phyloP scores from a whole-genome alignment of 192 early-diverging fungal genomes.

The Martensiomyces pterosporus region DNA sequence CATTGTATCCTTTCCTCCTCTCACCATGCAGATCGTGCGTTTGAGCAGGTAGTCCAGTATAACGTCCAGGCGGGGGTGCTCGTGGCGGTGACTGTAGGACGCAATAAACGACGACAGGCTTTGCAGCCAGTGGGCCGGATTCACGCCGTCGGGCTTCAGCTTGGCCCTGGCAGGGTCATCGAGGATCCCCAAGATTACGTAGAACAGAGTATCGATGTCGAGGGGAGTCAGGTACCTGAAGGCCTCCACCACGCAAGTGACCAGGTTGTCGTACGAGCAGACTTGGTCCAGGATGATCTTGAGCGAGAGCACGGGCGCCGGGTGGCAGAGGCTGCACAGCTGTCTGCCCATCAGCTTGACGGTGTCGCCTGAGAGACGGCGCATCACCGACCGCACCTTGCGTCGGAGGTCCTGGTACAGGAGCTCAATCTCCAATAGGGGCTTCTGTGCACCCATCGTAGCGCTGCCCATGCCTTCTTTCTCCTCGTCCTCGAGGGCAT shows the following conservation, averaged over 20 bases:
- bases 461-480: not conserved
- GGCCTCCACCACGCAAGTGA: conserved; percentile 42
- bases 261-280: conserved; percentile 47
- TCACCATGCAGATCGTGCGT: conserved; percentile 21
- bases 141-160: conserved; percentile 43
- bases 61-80: conserved; percentile 23
- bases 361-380: conserved; percentile 43
- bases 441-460: not conserved
- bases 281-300: conserved; percentile 47
- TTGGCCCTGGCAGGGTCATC: conserved; percentile 16
- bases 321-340: conserved; percentile 40
- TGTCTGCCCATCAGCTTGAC: conserved; percentile 41
- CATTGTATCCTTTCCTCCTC: conserved; percentile 13
- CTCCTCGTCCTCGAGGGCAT: conserved; percentile 22
- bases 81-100: conserved; percentile 34
- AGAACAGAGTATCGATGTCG: conserved; percentile 41
- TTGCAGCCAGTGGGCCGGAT: conserved; percentile 45
- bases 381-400: conserved; percentile 44
- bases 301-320: conserved; percentile 31
- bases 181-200: conserved; percentile 25
- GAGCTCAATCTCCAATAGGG: conserved; percentile 28
- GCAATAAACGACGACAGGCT: conserved; percentile 42
- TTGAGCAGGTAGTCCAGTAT: conserved; percentile 38
- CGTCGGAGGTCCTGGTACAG: conserved; percentile 26
- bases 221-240: conserved; percentile 45